Percentiles rank a stretch among this genome's conserved stretches.
phyloP scores from a whole-genome alignment of 805 yeast genomes.

The Cephaloascus fragrans region DNA sequence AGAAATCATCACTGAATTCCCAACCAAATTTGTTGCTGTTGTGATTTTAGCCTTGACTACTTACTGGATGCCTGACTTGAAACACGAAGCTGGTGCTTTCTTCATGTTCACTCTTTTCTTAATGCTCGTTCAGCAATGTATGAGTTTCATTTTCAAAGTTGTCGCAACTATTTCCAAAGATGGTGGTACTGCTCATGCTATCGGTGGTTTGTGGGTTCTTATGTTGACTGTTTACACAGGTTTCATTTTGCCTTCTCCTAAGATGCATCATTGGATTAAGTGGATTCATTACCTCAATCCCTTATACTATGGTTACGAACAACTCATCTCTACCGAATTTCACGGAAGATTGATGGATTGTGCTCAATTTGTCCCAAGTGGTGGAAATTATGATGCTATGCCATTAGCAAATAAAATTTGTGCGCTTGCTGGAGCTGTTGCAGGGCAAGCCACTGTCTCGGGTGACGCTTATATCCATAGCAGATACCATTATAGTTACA shows the following conservation, averaged over 20 bases:
- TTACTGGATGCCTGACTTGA: conserved; percentile 46
- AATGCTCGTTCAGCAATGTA: conserved; percentile 38
- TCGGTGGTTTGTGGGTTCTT: conserved; percentile 44
- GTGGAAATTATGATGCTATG: conserved; percentile 37
- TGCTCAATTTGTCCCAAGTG: conserved; percentile 48
- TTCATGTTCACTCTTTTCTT: conserved; percentile 39
- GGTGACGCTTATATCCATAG: conserved; percentile 49
- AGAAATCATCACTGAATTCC: conserved; percentile 45
- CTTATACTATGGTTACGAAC: conserved; percentile 48
- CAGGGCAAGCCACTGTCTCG: conserved; percentile 41
- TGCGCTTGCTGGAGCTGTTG: conserved; percentile 44
- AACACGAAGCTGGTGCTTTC: conserved; percentile 43
- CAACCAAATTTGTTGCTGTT: conserved; percentile 33
- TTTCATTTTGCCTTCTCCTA: conserved; percentile 35
- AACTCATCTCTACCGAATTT: conserved; percentile 58
- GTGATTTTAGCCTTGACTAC: conserved; percentile 26
- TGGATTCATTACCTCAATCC: conserved; percentile 58
- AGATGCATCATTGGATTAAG: conserved; percentile 64
- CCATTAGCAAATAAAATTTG: conserved; percentile 37
- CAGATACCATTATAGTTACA: conserved; percentile 40
- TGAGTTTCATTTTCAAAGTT: conserved; percentile 42
- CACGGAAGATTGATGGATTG: conserved; percentile 47
- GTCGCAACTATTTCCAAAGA: conserved; percentile 43
- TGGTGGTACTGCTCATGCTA: conserved; percentile 46
- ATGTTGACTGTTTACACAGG: conserved; percentile 50